Conservation (phyloP, 192 early-diverging fungal genomes). For the Radiomyces spectabilis region DNA sequence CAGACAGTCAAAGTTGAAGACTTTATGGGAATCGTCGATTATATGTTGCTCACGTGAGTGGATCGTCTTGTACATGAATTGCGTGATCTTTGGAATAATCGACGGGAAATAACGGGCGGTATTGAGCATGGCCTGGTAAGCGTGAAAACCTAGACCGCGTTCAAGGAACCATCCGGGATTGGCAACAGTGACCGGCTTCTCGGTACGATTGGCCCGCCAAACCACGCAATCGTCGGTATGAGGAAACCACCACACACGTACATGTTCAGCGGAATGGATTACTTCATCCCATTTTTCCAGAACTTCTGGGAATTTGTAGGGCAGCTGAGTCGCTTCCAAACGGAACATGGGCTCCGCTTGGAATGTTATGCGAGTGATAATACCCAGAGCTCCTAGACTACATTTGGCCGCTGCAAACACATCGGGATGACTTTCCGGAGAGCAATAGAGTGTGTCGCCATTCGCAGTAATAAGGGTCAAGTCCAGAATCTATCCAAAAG, state of each 20-base stretch:
- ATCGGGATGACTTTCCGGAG: constrained; percentile 30
- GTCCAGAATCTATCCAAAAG: constrained; percentile 38
- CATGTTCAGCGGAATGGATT: constrained; percentile 60
- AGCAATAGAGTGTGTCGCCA: constrained; percentile 45
- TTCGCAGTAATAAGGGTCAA: constrained; percentile 57
- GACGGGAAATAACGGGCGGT: constrained; percentile 41
- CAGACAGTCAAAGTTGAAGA: constrained; percentile 65
- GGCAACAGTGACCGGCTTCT: constrained; percentile 14
- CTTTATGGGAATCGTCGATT: constrained; percentile 55
- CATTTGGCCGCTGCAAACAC: constrained; percentile 64
- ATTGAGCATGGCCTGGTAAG: constrained; percentile 52
- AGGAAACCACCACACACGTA: constrained; percentile 75
- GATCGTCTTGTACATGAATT: constrained; percentile 46
- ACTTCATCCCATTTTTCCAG: constrained; percentile 41
- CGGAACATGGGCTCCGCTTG: constrained; percentile 57
- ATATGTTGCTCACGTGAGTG: constrained; percentile 39
- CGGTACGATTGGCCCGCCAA: constrained; percentile 60
- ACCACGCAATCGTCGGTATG: constrained; percentile 62
- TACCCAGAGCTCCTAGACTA: constrained; percentile 58
- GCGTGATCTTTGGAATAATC: constrained; percentile 39
- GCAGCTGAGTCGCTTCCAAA: constrained; percentile 60
- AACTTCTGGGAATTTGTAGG: constrained; percentile 47
- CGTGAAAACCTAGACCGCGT: constrained; percentile 26
- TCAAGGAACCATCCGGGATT: constrained; percentile 20
- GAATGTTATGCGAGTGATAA: constrained; percentile 59